These are phyloP conservation scores for Grifola frondosa DNA, from an alignment of 1,284 basidiomycete species.

Conservation along the genomic window DNA sequence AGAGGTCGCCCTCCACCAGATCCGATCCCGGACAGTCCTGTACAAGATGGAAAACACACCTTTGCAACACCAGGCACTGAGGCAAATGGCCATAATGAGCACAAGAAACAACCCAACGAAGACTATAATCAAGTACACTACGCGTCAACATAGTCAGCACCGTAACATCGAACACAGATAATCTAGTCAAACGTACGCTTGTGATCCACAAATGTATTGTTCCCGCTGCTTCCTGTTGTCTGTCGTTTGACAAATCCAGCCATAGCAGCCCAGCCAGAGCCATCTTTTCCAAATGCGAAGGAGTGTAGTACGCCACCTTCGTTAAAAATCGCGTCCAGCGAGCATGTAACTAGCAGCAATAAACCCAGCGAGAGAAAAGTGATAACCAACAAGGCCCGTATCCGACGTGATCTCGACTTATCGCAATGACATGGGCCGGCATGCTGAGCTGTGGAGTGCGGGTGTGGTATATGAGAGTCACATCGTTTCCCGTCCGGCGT, in stretches of 20 bases:
- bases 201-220: constrained; percentile 13
- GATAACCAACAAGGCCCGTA: constrained; percentile 8
- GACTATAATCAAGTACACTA: constrained; percentile 20
- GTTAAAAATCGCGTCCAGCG: constrained; percentile 12
- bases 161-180: background rate
- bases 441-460: background rate
- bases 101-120: constrained; percentile 21
- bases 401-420: constrained; percentile 9
- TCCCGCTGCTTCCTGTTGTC: constrained; percentile 3
- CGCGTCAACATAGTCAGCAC: background rate
- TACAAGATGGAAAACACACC: constrained; percentile 12
- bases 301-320: constrained; percentile 11
- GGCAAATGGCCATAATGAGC: constrained; percentile 16
- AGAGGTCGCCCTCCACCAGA: no score
- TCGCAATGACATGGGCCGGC: constrained; percentile 12
- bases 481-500: constrained; percentile 14
- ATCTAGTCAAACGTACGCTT: constrained; percentile 13
- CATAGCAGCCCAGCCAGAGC: constrained; percentile 14
- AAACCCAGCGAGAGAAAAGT: constrained; percentile 7
- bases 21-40: no score
- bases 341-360: constrained; percentile 9
- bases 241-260: constrained; percentile 19
- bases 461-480: constrained; percentile 7
- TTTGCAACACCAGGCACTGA: constrained; percentile 22
- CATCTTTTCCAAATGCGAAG: constrained; percentile 11